Evolutionary conservation across 345 rosid genomes (phyloP).

Genomic region (Clarkia xantiana): DNA sequence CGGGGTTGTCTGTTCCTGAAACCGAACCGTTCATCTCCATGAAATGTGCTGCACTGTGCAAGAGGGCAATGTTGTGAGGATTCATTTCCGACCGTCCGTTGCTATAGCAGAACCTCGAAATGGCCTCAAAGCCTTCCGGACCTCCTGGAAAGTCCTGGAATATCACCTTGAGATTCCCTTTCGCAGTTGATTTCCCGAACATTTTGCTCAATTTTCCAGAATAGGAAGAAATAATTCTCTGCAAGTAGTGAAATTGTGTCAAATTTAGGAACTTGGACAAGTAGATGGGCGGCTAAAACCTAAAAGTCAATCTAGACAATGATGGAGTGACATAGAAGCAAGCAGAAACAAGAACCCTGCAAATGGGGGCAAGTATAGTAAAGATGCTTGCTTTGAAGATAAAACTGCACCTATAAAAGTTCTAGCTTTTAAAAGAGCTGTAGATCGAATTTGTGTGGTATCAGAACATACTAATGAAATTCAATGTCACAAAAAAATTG

Average conservation of each 20-base stretch:
- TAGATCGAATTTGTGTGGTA: too few species aligned
- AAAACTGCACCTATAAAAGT: background rate
- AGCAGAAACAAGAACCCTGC: background rate
- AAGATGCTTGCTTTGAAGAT: background rate
- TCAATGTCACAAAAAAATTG: too few species aligned
- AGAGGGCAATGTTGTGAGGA: conserved; percentile 39
- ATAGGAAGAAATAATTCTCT: conserved; percentile 49
- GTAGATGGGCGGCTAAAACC: background rate
- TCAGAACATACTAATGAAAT: too few species aligned
- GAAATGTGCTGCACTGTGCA: conserved; percentile 59
- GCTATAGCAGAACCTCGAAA: conserved; percentile 70
- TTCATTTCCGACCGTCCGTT: conserved; percentile 32
- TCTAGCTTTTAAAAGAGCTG: too few species aligned
- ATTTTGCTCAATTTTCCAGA: conserved; percentile 53
- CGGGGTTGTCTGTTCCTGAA: conserved; percentile 22
- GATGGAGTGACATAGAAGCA: conserved; percentile 9
- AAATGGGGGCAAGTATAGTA: conserved; percentile 19
- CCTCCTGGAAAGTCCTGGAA: conserved; percentile 90
- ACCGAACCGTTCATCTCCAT: conserved; percentile 47
- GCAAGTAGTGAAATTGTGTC: conserved; percentile 13
- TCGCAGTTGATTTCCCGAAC: conserved; percentile 39
- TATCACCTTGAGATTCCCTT: conserved; percentile 45
- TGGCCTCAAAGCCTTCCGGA: conserved; percentile 52
- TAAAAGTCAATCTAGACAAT: conserved; percentile 24
- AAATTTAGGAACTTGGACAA: background rate